Percentiles rank a stretch among this genome's conserved stretches.
phyloP scores from a whole-genome alignment of 75 land plant species.

The Chamaecyparis obtusa region DNA sequence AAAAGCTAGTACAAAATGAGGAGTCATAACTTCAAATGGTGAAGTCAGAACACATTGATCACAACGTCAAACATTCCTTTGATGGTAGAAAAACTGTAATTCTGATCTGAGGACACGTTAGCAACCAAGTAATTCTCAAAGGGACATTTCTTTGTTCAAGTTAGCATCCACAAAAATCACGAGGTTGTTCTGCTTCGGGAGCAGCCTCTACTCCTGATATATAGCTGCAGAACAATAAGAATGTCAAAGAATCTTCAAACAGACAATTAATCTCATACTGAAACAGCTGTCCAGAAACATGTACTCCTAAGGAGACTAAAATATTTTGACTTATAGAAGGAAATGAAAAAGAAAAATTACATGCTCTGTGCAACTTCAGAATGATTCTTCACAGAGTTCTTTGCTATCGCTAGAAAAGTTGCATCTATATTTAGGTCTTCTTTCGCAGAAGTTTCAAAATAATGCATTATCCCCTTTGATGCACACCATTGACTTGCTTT shows the following conservation, averaged over 20 bases:
- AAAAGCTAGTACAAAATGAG: not conserved
- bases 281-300: not conserved
- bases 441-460: conserved; percentile 94
- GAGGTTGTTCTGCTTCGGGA: conserved; percentile 10
- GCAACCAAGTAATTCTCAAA: not conserved
- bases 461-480: conserved; percentile 74
- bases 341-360: conserved; percentile 30
- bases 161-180: conserved; percentile 6
- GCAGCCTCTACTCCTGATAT: not conserved
- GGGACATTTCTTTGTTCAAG: not conserved
- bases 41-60: not conserved
- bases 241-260: not conserved
- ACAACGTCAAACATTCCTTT: not conserved
- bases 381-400: conserved; percentile 55
- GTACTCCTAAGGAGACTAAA: not conserved
- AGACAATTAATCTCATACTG: not conserved
- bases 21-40: not conserved
- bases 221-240: conserved; percentile 2
- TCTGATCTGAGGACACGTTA: not conserved
- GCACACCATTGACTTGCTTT: conserved; percentile 80
- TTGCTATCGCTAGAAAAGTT: conserved; percentile 64
- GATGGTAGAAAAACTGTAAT: not conserved
- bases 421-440: conserved; percentile 71
- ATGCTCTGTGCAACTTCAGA: conserved; percentile 38
- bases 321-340: not conserved